Percentiles rank a stretch among this genome's conserved stretches.
Conservation (phyloP, 345 rosid species). For the Populus tremula region DNA sequence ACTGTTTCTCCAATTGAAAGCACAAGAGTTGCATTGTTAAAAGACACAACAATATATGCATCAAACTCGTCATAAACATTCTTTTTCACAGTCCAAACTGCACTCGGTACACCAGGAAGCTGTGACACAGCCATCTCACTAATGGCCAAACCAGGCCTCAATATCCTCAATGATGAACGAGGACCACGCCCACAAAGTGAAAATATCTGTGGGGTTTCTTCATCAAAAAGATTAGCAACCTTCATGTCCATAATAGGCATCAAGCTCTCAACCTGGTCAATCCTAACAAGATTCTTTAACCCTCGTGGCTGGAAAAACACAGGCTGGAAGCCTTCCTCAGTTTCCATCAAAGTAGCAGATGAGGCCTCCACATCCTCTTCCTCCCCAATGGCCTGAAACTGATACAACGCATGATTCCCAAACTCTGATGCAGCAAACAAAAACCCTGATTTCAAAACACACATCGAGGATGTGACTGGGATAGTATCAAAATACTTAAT, state of each 20-base stretch:
- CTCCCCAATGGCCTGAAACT: slow-evolving; percentile 88
- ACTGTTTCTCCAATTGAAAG: slow-evolving; percentile 98
- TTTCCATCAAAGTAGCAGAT: slow-evolving; percentile 84
- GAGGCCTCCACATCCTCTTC: slow-evolving; percentile 94
- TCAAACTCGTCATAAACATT: slow-evolving; percentile 85
- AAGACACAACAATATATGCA: slow-evolving; percentile 96
- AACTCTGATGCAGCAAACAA: slow-evolving; percentile 91
- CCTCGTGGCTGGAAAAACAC: slow-evolving; percentile 91
- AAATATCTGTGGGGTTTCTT: slow-evolving; percentile 93
- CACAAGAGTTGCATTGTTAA: slow-evolving; percentile 90
- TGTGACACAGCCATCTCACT: slow-evolving; percentile 98
- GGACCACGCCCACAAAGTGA: slow-evolving; percentile 95
- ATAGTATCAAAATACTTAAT: slow-evolving; percentile 93
- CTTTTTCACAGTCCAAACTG: slow-evolving; percentile 99
- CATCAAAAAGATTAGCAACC: slow-evolving; percentile 84
- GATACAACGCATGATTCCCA: slow-evolving; percentile 93
- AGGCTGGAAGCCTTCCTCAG: slow-evolving; percentile 95
- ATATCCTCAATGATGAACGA: slow-evolving; percentile 84
- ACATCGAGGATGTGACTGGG: slow-evolving; percentile 79
- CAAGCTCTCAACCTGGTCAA: slow-evolving; percentile 92
- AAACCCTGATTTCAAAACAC: slow-evolving; percentile 88
- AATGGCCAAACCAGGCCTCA: slow-evolving; percentile 92
- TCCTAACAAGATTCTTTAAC: slow-evolving; percentile 86
- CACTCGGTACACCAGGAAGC: slow-evolving; percentile 99
- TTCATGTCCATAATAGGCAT: slow-evolving; percentile 99